These are phyloP conservation scores for Proteromonas lacertae DNA, from an alignment of 352 stramenopile genomes.

Conservation along the genomic window DNA sequence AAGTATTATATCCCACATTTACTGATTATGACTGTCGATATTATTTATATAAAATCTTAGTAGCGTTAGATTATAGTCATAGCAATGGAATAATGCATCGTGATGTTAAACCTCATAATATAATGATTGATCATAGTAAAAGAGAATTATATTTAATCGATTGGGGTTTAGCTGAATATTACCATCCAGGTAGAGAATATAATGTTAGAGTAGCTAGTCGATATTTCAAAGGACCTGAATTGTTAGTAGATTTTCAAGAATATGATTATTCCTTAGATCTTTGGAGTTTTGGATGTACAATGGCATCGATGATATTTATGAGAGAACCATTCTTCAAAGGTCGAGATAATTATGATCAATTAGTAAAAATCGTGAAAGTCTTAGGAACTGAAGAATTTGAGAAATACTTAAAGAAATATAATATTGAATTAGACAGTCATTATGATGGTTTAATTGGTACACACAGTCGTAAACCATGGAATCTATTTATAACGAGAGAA, in stretches of 20 bases:
- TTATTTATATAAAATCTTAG: constrained; percentile 73
- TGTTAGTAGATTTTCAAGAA: constrained; percentile 81
- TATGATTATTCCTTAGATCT: constrained; percentile 93
- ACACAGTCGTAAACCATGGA: constrained; percentile 80
- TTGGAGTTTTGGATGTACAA: constrained; percentile 84
- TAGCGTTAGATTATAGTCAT: constrained; percentile 85
- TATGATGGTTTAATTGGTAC: constrained; percentile 75
- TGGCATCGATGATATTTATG: constrained; percentile 82
- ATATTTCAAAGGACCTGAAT: constrained; percentile 89
- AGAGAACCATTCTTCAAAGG: constrained; percentile 52
- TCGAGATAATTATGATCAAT: neutral
- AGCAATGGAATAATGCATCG: constrained; percentile 92
- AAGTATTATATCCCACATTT: constrained; percentile 77
- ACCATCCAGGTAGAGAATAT: constrained; percentile 70
- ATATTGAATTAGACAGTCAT: constrained; percentile 79
- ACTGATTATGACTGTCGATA: constrained; percentile 89
- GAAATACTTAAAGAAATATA: constrained; percentile 85
- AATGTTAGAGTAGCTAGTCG: constrained; percentile 81
- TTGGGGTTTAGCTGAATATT: constrained; percentile 90
- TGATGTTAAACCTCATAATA: constrained; percentile 93
- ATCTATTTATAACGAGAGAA: constrained; percentile 75
- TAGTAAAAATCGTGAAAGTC: constrained; percentile 28
- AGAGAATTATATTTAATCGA: constrained; percentile 77
- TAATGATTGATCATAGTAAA: constrained; percentile 95
- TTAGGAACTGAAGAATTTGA: constrained; percentile 80